Percentiles rank a stretch among this genome's conserved stretches.
Conservation (phyloP, 257 asterid genomes). For the Salvia miltiorrhiza region DNA sequence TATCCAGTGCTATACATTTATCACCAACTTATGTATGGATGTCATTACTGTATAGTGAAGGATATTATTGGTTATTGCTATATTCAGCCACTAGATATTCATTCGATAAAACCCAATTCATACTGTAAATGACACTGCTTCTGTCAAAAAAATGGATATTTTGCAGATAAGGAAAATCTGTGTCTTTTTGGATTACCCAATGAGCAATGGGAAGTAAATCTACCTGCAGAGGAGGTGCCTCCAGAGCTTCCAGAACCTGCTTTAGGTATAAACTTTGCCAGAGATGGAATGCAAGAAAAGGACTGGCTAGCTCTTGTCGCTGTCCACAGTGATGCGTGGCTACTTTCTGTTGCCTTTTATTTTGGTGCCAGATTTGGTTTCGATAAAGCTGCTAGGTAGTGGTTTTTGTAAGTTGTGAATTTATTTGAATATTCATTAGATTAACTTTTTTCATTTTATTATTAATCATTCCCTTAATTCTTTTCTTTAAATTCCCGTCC, state of each 20-base stretch:
- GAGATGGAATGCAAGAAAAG: slow-evolving; percentile 78
- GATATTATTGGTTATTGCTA: neutral
- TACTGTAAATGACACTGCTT: slow-evolving; percentile 6
- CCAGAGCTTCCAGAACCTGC: slow-evolving; percentile 93
- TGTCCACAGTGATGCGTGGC: slow-evolving; percentile 83
- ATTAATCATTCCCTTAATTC: neutral
- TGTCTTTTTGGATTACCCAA: slow-evolving; percentile 74
- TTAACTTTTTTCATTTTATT: neutral
- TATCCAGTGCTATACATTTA: neutral
- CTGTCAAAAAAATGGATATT: slow-evolving; percentile 12
- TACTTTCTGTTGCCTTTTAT: slow-evolving; percentile 69
- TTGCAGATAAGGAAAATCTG: slow-evolving; percentile 68
- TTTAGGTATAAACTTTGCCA: slow-evolving; percentile 80
- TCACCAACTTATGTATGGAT: neutral
- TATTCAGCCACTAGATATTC: neutral
- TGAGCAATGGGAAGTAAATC: slow-evolving; percentile 75
- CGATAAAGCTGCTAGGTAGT: slow-evolving; percentile 71
- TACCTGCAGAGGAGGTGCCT: slow-evolving; percentile 87
- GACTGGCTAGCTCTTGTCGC: slow-evolving; percentile 88
- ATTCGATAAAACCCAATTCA: neutral
- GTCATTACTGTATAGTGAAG: neutral
- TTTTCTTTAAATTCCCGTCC: neutral
- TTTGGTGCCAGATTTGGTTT: slow-evolving; percentile 77
- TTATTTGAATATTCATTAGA: neutral
- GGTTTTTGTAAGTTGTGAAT: neutral